phyloP scores from a whole-genome alignment of 768 basidiomycete species.

The Psilocybe cubensis region DNA sequence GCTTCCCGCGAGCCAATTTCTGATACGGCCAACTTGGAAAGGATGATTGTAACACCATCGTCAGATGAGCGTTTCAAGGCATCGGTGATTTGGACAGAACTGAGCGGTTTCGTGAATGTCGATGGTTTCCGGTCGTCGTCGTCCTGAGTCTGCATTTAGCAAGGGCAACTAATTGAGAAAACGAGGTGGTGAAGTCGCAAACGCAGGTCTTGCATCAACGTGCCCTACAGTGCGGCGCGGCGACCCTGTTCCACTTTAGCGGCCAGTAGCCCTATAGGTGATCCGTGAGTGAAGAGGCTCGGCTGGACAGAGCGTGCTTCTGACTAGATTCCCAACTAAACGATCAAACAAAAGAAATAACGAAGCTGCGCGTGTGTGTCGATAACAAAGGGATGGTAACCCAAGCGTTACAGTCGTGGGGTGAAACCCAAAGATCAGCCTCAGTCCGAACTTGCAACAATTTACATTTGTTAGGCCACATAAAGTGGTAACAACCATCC shows the following conservation, averaged over 20 bases:
- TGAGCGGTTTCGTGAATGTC: slow-evolving; percentile 43
- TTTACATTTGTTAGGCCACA: neutral
- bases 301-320: neutral
- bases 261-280: neutral
- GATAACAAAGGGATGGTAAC: neutral
- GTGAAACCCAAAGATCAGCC: neutral
- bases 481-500: neutral
- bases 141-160: slow-evolving; percentile 31
- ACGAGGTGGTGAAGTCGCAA: slow-evolving; percentile 4
- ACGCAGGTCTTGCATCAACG: slow-evolving; percentile 7
- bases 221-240: neutral
- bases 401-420: neutral
- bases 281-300: neutral
- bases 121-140: slow-evolving; percentile 22
- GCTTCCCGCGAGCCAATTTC: slow-evolving; percentile 79
- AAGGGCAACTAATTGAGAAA: slow-evolving; percentile 17
- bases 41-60: slow-evolving; percentile 80
- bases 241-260: too few relatives aligned
- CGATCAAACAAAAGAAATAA: neutral
- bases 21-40: slow-evolving; percentile 78
- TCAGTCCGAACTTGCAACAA: neutral
- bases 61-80: slow-evolving; percentile 73
- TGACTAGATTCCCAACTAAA: neutral
- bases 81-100: slow-evolving; percentile 61
- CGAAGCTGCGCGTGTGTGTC: neutral